A percentile compares a stretch with the other conserved stretches of the same genome.
These are phyloP conservation scores for Thyridium curvatum DNA, from an alignment of 2,329 filamentous ascomycete species.

Conservation along the genomic window DNA sequence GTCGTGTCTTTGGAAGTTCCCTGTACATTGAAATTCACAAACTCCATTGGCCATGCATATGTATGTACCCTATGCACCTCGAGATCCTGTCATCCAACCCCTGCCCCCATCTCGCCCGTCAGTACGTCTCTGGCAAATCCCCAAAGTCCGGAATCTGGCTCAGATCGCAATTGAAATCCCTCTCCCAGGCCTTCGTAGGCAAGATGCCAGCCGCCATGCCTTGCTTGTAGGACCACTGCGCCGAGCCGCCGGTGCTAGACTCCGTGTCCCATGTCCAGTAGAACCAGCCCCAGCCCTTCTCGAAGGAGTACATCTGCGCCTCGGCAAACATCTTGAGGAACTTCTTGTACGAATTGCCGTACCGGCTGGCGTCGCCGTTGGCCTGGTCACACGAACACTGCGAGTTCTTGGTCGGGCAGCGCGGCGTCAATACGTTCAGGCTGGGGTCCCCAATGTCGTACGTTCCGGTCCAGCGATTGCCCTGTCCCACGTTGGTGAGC, in stretches of 20 bases:
- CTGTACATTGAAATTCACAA: too few species aligned
- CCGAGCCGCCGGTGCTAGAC: constrained; percentile 16
- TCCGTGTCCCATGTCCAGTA: constrained; percentile 98
- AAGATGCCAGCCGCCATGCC: constrained; percentile 74
- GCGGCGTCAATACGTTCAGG: constrained; percentile 59
- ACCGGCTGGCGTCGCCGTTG: constrained; percentile 65
- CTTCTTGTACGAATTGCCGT: constrained; percentile 69
- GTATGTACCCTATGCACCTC: not conserved
- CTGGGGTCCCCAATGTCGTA: constrained; percentile 60
- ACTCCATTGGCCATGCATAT: not conserved
- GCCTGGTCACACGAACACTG: constrained; percentile 69
- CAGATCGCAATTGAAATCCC: constrained; percentile 61
- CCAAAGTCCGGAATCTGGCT: constrained; percentile 47
- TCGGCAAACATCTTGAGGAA: constrained; percentile 88
- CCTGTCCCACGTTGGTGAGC: constrained; percentile 84
- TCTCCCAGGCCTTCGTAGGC: constrained; percentile 66
- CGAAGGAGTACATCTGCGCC: constrained; percentile 93
- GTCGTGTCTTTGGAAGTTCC: too few species aligned
- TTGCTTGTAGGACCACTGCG: constrained; percentile 89
- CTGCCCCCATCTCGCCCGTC: not conserved
- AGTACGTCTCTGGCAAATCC: constrained; percentile 46
- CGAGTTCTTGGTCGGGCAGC: constrained; percentile 62
- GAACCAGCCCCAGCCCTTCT: constrained; percentile 94
- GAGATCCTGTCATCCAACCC: not conserved
- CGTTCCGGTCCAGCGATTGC: constrained; percentile 88